These are phyloP conservation scores for Cryptomeria japonica DNA, from an alignment of 75 land plant genomes.

Conservation along the genomic window DNA sequence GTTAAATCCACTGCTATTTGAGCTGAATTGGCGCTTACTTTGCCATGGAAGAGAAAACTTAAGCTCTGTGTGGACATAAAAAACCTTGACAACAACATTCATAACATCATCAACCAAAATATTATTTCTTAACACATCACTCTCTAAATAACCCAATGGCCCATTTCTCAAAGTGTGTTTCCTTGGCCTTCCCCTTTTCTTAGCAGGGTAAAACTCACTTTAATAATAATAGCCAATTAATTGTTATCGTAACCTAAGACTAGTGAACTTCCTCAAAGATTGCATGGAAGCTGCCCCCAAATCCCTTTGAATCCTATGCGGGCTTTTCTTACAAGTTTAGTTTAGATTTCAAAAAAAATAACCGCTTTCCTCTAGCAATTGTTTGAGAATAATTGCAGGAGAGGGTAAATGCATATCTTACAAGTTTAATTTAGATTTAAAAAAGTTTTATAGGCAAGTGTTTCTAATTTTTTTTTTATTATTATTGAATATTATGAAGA, in stretches of 20 bases:
- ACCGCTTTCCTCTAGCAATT: too few relatives aligned
- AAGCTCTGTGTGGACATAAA: slow-evolving; percentile 57
- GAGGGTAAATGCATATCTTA: too few relatives aligned
- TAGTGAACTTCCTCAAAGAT: background rate
- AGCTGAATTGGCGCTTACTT: slow-evolving; percentile 85
- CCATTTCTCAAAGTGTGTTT: background rate
- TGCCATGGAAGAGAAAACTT: slow-evolving; percentile 96
- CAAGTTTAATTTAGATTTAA: too few relatives aligned
- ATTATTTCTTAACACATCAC: background rate
- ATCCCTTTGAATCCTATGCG: background rate
- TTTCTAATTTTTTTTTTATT: too few relatives aligned
- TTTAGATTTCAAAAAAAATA: too few relatives aligned
- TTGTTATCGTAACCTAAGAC: background rate
- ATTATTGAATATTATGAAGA: too few relatives aligned
- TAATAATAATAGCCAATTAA: background rate
- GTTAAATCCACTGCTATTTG: slow-evolving; percentile 87
- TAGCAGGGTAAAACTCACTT: background rate
- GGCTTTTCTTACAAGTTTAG: background rate
- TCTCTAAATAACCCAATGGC: background rate
- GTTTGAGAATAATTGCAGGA: too few relatives aligned
- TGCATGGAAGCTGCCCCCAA: background rate
- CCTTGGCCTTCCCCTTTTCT: background rate
- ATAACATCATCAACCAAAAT: slow-evolving; percentile 45
- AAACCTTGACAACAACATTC: slow-evolving; percentile 96
- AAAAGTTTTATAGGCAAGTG: too few relatives aligned